phyloP scores from a whole-genome alignment of 441 rosid species.

The Erodium texanum region DNA sequence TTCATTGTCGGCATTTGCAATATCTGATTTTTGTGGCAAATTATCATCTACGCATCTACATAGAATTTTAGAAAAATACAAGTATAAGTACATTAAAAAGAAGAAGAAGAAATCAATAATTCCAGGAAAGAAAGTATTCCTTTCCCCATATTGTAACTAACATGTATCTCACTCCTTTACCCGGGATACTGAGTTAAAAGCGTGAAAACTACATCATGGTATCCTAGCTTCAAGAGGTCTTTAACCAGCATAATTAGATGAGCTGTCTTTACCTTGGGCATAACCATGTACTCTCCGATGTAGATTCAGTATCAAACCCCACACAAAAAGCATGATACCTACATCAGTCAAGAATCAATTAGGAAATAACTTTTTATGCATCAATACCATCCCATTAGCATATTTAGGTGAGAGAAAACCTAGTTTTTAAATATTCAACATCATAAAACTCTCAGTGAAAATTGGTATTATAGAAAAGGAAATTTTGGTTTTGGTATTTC shows the following conservation, averaged over 20 bases:
- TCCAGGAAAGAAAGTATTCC: background rate
- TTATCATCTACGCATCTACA: conserved; percentile 60
- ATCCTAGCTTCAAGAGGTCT: conserved; percentile 5
- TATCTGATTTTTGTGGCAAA: conserved; percentile 36
- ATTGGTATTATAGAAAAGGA: background rate
- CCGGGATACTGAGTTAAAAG: background rate
- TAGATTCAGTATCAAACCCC: conserved; percentile 77
- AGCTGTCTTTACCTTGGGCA: conserved; percentile 71
- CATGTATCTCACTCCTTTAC: conserved; percentile 4
- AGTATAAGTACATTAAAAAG: conserved; percentile 10
- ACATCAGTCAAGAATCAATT: conserved; percentile 22
- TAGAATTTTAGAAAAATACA: conserved; percentile 23
- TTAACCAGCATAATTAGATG: conserved; percentile 6
- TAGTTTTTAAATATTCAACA: background rate
- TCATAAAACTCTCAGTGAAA: background rate
- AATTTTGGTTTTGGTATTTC: background rate
- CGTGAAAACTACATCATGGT: conserved; percentile 9
- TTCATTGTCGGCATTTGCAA: conserved; percentile 33
- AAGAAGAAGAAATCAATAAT: conserved; percentile 5
- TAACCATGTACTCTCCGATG: conserved; percentile 84
- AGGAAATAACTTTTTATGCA: conserved; percentile 16
- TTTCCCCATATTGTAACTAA: background rate
- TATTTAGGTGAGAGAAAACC: background rate
- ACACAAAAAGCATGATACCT: conserved; percentile 99
- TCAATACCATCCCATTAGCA: conserved; percentile 3